phyloP scores from a whole-genome alignment of 2,329 filamentous ascomycete species.

The Talaromyces islandicus region DNA sequence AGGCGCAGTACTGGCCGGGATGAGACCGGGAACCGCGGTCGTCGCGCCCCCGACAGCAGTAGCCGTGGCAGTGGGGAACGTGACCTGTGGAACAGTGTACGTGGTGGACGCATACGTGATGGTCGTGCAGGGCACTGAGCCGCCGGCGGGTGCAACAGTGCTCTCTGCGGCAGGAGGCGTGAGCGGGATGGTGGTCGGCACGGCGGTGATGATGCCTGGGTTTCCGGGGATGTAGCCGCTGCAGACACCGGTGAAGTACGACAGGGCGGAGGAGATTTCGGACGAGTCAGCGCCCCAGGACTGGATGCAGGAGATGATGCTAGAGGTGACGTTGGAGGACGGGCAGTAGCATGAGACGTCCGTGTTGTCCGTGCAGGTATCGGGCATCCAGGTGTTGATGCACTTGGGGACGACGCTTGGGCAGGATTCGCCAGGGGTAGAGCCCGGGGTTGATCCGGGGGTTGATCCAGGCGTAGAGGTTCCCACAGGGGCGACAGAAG shows the following conservation, averaged over 20 bases:
- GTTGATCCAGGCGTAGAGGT: slow-evolving; percentile 13
- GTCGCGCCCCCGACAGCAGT: slow-evolving; percentile 12
- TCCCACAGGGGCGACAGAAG: slow-evolving; percentile 10
- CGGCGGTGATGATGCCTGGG: slow-evolving; percentile 76
- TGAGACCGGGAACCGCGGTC: slow-evolving; percentile 25
- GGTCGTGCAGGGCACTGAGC: slow-evolving; percentile 30
- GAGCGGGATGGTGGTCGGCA: slow-evolving; percentile 57
- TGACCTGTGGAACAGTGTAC: slow-evolving; percentile 41
- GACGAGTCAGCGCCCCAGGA: slow-evolving; percentile 64
- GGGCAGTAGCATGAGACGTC: slow-evolving; percentile 85
- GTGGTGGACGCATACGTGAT: slow-evolving; percentile 37
- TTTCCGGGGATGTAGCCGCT: slow-evolving; percentile 67
- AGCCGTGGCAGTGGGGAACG: slow-evolving; percentile 31
- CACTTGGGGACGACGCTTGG: slow-evolving; percentile 76
- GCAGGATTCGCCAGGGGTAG: slow-evolving; percentile 30
- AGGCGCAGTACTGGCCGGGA: slow-evolving; percentile 18
- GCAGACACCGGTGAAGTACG: slow-evolving; percentile 89
- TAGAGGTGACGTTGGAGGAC: slow-evolving; percentile 65
- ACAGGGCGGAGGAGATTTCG: slow-evolving; percentile 64
- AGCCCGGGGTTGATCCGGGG: slow-evolving; percentile 15
- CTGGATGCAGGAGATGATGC: slow-evolving; percentile 75
- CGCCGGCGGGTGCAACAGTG: slow-evolving; percentile 10
- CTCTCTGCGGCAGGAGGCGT: slow-evolving; percentile 32
- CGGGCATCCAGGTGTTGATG: slow-evolving; percentile 79
- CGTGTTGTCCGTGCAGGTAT: slow-evolving; percentile 76